phyloP scores from a whole-genome alignment of 192 early-diverging fungal species.

The Coemansia sp. region DNA sequence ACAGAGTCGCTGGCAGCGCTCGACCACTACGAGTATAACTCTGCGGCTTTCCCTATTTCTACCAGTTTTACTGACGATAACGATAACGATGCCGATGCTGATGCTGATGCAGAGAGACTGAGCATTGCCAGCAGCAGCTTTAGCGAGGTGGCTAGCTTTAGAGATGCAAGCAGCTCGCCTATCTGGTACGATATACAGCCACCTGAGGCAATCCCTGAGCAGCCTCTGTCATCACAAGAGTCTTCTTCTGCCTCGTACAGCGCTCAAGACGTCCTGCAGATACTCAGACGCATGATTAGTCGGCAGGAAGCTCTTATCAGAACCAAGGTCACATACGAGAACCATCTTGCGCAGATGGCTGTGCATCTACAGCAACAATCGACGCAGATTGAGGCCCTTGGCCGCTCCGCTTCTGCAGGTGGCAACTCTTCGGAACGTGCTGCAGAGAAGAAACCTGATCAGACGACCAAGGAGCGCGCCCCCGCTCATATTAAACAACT shows the following conservation, averaged over 20 bases:
- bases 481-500: conserved; percentile 6
- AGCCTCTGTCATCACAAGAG: background rate
- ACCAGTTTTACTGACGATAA: background rate
- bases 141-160: conserved; percentile 40
- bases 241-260: conserved; percentile 9
- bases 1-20: conserved; percentile 32
- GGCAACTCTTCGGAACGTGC: background rate
- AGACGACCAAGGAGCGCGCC: background rate
- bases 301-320: conserved; percentile 35
- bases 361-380: conserved; percentile 37
- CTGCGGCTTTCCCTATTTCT: background rate
- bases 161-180: conserved; percentile 50
- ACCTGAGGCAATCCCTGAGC: background rate
- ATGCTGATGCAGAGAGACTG: conserved; percentile 5
- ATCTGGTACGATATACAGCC: conserved; percentile 22
- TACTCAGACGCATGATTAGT: conserved; percentile 35
- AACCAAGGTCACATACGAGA: conserved; percentile 29
- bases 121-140: conserved; percentile 40
- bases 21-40: conserved; percentile 12
- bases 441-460: background rate
- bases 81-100: background rate
- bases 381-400: conserved; percentile 15
- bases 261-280: conserved; percentile 19
- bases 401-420: background rate
- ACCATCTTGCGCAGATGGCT: conserved; percentile 45